phyloP scores from a whole-genome alignment of 2,329 filamentous ascomycete genomes.

The Colletotrichum tamarilloi region DNA sequence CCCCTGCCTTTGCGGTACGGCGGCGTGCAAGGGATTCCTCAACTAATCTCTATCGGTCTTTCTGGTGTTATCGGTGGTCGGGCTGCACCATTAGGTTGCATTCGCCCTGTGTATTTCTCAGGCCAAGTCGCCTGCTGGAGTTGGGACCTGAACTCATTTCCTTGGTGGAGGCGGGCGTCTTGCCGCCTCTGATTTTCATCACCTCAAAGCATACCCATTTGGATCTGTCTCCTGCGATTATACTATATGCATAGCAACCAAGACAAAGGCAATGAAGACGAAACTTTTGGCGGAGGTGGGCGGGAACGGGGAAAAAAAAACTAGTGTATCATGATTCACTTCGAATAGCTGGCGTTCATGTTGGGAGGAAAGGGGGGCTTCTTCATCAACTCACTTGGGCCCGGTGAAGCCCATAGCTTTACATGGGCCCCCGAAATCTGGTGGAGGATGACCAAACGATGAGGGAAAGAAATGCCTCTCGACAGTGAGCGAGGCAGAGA shows the following conservation, averaged over 20 bases:
- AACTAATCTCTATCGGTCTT: conserved; percentile 68
- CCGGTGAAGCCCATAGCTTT: not conserved
- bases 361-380: conserved; percentile 11
- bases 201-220: conserved; percentile 34
- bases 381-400: not conserved
- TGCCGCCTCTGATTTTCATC: conserved; percentile 31
- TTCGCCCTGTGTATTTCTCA: conserved; percentile 15
- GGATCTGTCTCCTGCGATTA: conserved; percentile 36
- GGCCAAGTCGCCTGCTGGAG: conserved; percentile 24
- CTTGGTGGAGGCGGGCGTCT: conserved; percentile 4
- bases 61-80: conserved; percentile 32
- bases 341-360: conserved; percentile 28
- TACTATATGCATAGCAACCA: conserved; percentile 33
- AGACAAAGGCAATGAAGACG: conserved; percentile 24
- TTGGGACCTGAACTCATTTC: conserved; percentile 25
- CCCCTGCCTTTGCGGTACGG: conserved; percentile 94
- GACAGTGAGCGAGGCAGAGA: not conserved
- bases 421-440: not conserved
- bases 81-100: conserved; percentile 12
- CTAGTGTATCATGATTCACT: conserved; percentile 28
- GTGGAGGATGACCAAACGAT: not conserved
- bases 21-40: conserved; percentile 98
- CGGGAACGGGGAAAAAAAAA: conserved; percentile 19
- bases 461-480: not conserved
- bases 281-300: conserved; percentile 8